Conservation (phyloP, 1,139 yeast species). For the Kodamaea anthophila region DNA sequence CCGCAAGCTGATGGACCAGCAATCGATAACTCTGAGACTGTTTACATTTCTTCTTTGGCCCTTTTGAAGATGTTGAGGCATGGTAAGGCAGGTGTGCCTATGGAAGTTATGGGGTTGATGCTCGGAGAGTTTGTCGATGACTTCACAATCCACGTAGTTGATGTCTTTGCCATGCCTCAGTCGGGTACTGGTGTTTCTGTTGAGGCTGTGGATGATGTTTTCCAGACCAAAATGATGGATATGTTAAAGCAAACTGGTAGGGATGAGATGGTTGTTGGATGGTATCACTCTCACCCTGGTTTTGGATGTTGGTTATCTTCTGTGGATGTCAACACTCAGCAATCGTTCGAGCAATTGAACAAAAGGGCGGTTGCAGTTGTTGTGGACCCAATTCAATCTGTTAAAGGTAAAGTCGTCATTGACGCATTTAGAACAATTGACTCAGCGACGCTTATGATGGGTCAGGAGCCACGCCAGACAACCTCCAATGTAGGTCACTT, state of each 20-base stretch:
- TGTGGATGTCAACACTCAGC: conserved; percentile 96
- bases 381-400: conserved; percentile 96
- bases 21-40: conserved; percentile 93
- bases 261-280: conserved; percentile 97
- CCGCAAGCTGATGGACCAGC: conserved; percentile 67
- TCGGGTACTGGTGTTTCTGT: conserved; percentile 98
- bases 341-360: conserved; percentile 92
- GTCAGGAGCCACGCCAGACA: conserved; percentile 96
- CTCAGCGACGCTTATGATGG: conserved; percentile 84
- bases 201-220: conserved; percentile 98
- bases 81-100: conserved; percentile 98
- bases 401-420: conserved; percentile 96
- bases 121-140: conserved; percentile 97
- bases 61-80: conserved; percentile 94
- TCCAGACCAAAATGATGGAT: conserved; percentile 99
- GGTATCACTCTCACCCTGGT: conserved; percentile 98
- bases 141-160: conserved; percentile 93
- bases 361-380: conserved; percentile 96
- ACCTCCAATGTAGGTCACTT: conserved; percentile 93
- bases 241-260: conserved; percentile 98
- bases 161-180: conserved; percentile 99
- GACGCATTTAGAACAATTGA: conserved; percentile 96
- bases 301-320: conserved; percentile 99
- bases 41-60: conserved; percentile 92
- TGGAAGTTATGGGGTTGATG: conserved; percentile 99